Evolutionary conservation across 2,329 filamentous ascomycete species (phyloP), one percentile per base, ranked within the genome.

Genomic region (Geosmithia morbida): DNA sequence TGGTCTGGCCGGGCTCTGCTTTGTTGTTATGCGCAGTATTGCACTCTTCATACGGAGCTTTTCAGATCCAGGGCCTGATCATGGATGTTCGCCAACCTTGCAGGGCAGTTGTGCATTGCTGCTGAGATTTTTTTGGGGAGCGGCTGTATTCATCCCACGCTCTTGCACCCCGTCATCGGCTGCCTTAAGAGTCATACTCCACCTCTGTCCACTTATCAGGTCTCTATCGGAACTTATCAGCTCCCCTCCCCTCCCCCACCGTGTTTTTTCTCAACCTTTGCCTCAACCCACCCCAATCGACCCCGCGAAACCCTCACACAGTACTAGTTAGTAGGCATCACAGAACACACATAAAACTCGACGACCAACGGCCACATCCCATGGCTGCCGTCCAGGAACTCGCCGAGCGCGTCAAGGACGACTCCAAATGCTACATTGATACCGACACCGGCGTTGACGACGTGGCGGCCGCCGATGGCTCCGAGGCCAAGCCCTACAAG

Each of bases 401-500:
- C 47, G 47, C 47, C 37, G 47, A 48, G 43, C 47, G 47, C 47
- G 43, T 46, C 37, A 48, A 48, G 30, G 43, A 33, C 43, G 47
- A 45, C 4, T 26, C 19, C 16, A 44, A 33, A 10, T 17, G 16
- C 19, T 48, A 48, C 39, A 48, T 48, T 41, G 47, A 48, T 43
- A 48, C 47, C 22, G 47, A 48, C 43, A 26, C 47, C 3, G 47
- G 47, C 33, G 43, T 45, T 57, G 69, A 74, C 56, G 88, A 92
- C 66, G 79, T 84, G 58, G 65, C 76, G 55, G 61, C 73, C 50
- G 76, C 79, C 53, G 70, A 77, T 55, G 87, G 87, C 59, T 75
- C 81, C 53, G 77, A 89, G 63, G 67, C 72, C 51, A 75, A 80
- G 55, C 87, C 88, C 45, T 94, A 82, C 77, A 90, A 94, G 71